Base-by-base conservation (phyloP, 75 land plant species). In the Sequoia sempervirens region DNA sequence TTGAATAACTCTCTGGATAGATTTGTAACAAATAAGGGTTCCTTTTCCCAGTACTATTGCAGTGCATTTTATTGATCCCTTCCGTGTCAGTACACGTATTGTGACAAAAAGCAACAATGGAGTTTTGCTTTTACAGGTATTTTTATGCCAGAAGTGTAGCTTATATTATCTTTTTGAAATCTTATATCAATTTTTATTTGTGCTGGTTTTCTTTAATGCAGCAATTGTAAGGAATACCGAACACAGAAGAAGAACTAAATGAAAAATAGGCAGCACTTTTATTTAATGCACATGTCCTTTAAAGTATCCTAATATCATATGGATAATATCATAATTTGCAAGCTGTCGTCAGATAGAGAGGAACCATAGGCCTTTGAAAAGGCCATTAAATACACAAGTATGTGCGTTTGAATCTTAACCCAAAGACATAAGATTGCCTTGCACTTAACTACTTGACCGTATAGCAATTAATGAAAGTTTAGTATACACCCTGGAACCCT, bases 41-140 rank as follows among this genome's bases (percentile, higher is more conserved):
- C 12, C 4, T 2, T 14, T 23, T 82, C 80, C 58, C 95, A 97
- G 98, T 84, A 93, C 95, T 13, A 56, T 96, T 61, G 93, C 96
- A 79, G 91, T 95, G 82, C 93, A 93, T 90, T 97, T 95, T 75
- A 94, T 96, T 41, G 91, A 94, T 17, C 96, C 99, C 53, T 91
- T 97, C 80, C 92, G 93, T 82, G 90, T 92, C 46, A 86, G 81
- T 85, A 91, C 93, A 54, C 96, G 96, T 56, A 86, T 92, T 80
- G 90, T 88, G 26, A 89, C 95, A 83, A 92, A 89, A 82, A 91
- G 97, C 89, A 92, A 84, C 82, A 92, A 91, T 85, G 96, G 94
- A 38, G 90, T 88, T 81, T 82, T 96, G 75, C 89, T 97, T 84
- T 83, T 97, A 87, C 99, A 97, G 95, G 99, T 94, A 92, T 70